Base-by-base conservation (phyloP, 371 early-diverging fungal species). In the Apophysomyces ossiformis region DNA sequence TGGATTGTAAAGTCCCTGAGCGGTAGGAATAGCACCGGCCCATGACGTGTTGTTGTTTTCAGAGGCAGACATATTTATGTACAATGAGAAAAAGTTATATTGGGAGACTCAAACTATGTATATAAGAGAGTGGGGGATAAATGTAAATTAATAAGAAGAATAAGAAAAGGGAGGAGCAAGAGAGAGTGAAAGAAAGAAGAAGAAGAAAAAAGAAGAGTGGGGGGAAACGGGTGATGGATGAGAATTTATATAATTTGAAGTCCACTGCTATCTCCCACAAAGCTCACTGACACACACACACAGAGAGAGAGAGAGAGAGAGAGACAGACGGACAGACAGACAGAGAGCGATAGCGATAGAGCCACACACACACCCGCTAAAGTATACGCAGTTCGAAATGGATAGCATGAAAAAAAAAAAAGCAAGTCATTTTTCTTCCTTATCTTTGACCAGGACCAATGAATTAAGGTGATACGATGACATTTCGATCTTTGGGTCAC, bases 1-100 rank as follows among this genome's bases (percentile, higher is more conserved):
- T 21, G 96, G 95, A 69, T 93, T 76, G 69, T 95, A 95, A 16
- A 95, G 85, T 39, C 92, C 96, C 73, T 92, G 91, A 32, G 87
- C 84, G 38, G 81, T 75, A 7, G 96, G 96, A 61, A 95, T 72
- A 37, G 87, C 82, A 11, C 54, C 11, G 4, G 54, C 54, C 54
- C 54, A 50, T 50, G 54, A 50, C 21, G 32, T 26, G 32, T 26
- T 26, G 32, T 50, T 50, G 54, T 50, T 50, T 50, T 50, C 54
- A 50, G 21, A n/a, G 13, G 46, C 21, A 50, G 54, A 50, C 54
- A 50, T 50, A 26, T 26, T 26, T 50, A 50, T 50, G 21, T 50
- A 50, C 54, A 50, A 21, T 18, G 32, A 26, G 32, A 26, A 26
- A 26, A 26, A 26, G 32, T 26, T 26, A 26, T 18, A 50, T 18